These are phyloP conservation scores for Acanthamoeba lenticulata DNA, from an alignment of 208 protist genomes.

Conservation along the genomic window DNA sequence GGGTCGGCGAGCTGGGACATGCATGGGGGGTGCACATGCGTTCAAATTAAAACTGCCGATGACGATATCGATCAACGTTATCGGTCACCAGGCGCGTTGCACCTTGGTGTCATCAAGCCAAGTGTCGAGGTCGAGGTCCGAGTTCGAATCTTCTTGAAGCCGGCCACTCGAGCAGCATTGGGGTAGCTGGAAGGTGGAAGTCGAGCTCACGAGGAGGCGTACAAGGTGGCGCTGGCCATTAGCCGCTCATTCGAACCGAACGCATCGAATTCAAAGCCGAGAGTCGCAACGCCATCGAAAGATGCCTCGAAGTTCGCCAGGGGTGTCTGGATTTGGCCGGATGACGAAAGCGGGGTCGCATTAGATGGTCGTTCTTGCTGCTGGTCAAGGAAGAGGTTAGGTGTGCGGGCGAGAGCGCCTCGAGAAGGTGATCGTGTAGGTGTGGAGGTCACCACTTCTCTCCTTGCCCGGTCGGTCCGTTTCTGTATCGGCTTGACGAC, in stretches of 20 bases:
- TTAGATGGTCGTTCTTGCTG: not conserved
- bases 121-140: too few relatives aligned
- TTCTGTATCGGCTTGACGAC: not conserved
- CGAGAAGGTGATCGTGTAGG: not conserved
- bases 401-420: not conserved
- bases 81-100: not conserved
- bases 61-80: not conserved
- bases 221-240: not conserved
- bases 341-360: not conserved
- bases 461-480: not conserved
- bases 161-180: too few relatives aligned
- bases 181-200: too few relatives aligned
- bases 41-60: not conserved
- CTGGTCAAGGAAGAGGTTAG: not conserved
- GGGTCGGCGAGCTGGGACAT: too few relatives aligned
- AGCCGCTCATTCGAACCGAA: slow-evolving; percentile 1
- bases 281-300: not conserved
- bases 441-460: not conserved
- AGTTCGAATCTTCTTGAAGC: too few relatives aligned
- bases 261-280: not conserved
- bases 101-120: too few relatives aligned
- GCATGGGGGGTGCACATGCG: not conserved
- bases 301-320: not conserved
- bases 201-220: not conserved
- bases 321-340: not conserved